Evolutionary conservation across 257 asterid species (phyloP).

Genomic region (Solanum etuberosum): DNA sequence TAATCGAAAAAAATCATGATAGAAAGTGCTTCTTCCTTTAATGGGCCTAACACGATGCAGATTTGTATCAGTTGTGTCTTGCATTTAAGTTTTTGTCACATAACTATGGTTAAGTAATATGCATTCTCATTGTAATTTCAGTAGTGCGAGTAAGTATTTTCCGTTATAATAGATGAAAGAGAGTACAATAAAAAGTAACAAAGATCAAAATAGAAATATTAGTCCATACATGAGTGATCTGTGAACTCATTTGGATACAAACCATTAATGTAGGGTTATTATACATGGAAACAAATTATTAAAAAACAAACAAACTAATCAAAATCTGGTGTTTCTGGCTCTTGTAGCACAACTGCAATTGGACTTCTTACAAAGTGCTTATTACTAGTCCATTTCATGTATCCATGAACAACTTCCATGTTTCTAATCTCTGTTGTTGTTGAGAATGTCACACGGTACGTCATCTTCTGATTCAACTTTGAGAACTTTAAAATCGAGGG

Average conservation of each 20-base stretch:
- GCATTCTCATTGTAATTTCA: neutral
- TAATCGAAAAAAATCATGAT: neutral
- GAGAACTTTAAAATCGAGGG: constrained; percentile 7
- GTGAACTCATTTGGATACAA: neutral
- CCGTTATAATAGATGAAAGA: neutral
- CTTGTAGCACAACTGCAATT: constrained; percentile 4
- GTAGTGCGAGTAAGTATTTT: neutral
- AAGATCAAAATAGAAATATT: neutral
- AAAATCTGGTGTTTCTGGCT: neutral
- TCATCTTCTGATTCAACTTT: constrained; percentile 1
- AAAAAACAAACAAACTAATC: neutral
- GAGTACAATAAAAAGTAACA: neutral
- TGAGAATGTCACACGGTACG: constrained; percentile 3
- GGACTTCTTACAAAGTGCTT: constrained; percentile 15
- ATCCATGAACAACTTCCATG: constrained; percentile 15
- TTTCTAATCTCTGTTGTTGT: neutral
- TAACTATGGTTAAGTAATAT: neutral
- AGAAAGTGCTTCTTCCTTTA: neutral
- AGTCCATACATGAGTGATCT: neutral
- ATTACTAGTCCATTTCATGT: constrained; percentile 13
- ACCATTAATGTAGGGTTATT: neutral
- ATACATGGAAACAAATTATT: neutral
- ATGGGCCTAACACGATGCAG: neutral
- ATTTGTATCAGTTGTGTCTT: neutral
- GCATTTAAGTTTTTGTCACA: neutral